Evolutionary conservation across 805 yeast genomes (phyloP).

Genomic region (Spathaspora hagerdaliae): DNA sequence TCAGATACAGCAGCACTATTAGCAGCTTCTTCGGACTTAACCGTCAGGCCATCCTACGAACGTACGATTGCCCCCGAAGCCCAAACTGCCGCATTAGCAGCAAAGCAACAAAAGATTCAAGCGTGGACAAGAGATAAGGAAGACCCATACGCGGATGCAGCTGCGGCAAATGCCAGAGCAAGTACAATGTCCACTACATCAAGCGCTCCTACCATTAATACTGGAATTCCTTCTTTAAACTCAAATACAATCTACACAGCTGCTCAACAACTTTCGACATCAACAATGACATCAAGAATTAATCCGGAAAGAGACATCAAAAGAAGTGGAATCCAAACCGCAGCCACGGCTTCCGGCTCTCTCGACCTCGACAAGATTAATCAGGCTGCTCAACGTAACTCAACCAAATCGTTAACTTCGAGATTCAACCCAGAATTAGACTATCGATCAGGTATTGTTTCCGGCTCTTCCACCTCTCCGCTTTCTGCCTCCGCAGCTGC

Average conservation of each 20-base stretch:
- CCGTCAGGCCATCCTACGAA: constrained; percentile 59
- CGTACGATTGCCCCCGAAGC: constrained; percentile 58
- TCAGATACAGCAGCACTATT: constrained; percentile 74
- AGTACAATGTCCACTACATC: constrained; percentile 5
- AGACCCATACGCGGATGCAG: constrained; percentile 47
- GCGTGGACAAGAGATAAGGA: constrained; percentile 46
- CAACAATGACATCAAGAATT: constrained; percentile 42
- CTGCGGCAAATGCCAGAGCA: constrained; percentile 35
- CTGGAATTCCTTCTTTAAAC: constrained; percentile 30
- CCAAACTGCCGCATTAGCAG: constrained; percentile 58
- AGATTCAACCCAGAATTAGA: constrained; percentile 41
- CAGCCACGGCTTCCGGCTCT: constrained; percentile 4
- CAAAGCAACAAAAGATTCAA: constrained; percentile 38
- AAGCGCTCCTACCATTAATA: constrained; percentile 13
- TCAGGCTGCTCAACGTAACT: constrained; percentile 34
- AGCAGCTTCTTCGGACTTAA: constrained; percentile 64
- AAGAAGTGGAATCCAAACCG: constrained; percentile 29
- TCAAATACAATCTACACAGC: constrained; percentile 25
- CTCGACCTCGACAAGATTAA: constrained; percentile 33
- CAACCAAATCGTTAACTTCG: constrained; percentile 34
- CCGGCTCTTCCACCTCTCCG: constrained; percentile 29
- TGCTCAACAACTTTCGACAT: constrained; percentile 38
- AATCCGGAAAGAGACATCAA: constrained; percentile 35
- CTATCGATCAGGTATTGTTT: constrained; percentile 35
- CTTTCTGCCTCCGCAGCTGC: constrained; percentile 57